Conservation (phyloP, 108 stramenopile species). For the Fragilaria radians region DNA sequence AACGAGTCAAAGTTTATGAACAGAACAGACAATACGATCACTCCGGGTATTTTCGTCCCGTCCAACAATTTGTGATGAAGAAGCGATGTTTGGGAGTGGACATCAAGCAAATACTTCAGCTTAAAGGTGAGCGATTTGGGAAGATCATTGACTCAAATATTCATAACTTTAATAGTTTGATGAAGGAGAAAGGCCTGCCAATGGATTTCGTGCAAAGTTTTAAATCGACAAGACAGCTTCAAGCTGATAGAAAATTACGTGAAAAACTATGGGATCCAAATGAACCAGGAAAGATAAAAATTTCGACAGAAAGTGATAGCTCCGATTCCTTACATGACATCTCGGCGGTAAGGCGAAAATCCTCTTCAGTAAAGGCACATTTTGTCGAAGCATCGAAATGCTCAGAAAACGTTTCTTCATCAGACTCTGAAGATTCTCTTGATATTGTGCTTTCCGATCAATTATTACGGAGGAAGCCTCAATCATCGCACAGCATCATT, state of each 20-base stretch:
- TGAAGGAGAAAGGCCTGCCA: neutral
- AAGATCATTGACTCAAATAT: neutral
- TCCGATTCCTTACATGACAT: too few relatives aligned
- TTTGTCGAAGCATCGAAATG: too few relatives aligned
- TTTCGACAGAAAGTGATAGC: too few relatives aligned
- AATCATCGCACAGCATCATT: too few relatives aligned
- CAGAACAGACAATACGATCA: slow-evolving; percentile 32
- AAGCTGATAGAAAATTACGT: neutral
- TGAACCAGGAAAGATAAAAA: too few relatives aligned
- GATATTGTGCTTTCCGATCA: too few relatives aligned
- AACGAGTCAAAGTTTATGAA: slow-evolving; percentile 43
- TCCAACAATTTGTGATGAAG: slow-evolving; percentile 11
- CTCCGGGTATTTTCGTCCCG: slow-evolving; percentile 37
- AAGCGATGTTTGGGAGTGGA: neutral
- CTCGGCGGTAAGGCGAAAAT: too few relatives aligned
- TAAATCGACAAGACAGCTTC: neutral
- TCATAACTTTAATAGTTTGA: neutral
- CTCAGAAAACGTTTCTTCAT: too few relatives aligned
- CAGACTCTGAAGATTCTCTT: too few relatives aligned
- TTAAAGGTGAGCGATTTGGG: neutral
- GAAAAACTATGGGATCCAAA: too few relatives aligned
- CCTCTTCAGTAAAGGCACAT: too few relatives aligned
- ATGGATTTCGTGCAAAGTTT: neutral
- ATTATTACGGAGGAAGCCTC: too few relatives aligned
- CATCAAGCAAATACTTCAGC: neutral